phyloP scores from a whole-genome alignment of 441 rosid genomes.

The Geranium incanum region DNA sequence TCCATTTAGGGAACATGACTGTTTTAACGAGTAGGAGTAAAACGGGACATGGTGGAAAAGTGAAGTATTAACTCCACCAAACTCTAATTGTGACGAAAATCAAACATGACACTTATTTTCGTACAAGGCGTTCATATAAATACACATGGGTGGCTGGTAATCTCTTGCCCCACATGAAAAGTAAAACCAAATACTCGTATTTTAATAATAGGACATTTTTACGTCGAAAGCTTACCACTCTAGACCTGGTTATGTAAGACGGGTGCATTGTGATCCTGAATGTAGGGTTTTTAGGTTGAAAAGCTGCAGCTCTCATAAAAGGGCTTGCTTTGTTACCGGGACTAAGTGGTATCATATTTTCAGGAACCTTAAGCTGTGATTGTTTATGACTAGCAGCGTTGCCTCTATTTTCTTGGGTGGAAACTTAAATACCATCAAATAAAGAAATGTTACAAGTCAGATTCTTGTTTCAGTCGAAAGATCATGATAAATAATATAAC shows the following conservation, averaged over 20 bases:
- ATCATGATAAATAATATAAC: not conserved
- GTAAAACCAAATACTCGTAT: not conserved
- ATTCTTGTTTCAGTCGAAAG: not conserved
- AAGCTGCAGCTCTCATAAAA: slow-evolving; percentile 17
- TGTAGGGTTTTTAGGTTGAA: slow-evolving; percentile 20
- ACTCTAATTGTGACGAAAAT: too few relatives aligned
- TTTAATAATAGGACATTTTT: not conserved
- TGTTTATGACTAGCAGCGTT: not conserved
- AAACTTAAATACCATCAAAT: not conserved
- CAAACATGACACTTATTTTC: not conserved
- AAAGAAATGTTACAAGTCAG: not conserved
- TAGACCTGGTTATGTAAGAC: slow-evolving; percentile 3
- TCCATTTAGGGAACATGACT: too few relatives aligned
- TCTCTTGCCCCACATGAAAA: slow-evolving; percentile 5
- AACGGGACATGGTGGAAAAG: too few relatives aligned
- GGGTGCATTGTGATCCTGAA: slow-evolving; percentile 24
- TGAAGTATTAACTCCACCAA: too few relatives aligned
- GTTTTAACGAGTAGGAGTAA: too few relatives aligned
- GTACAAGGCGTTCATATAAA: too few relatives aligned
- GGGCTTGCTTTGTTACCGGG: slow-evolving; percentile 12
- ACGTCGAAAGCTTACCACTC: slow-evolving; percentile 21
- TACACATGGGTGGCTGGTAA: not conserved
- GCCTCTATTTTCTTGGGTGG: not conserved
- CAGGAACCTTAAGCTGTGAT: not conserved
- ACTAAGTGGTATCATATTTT: not conserved